Conservation (phyloP, 2,329 filamentous ascomycete species). For the Xylariaceae sp. region DNA sequence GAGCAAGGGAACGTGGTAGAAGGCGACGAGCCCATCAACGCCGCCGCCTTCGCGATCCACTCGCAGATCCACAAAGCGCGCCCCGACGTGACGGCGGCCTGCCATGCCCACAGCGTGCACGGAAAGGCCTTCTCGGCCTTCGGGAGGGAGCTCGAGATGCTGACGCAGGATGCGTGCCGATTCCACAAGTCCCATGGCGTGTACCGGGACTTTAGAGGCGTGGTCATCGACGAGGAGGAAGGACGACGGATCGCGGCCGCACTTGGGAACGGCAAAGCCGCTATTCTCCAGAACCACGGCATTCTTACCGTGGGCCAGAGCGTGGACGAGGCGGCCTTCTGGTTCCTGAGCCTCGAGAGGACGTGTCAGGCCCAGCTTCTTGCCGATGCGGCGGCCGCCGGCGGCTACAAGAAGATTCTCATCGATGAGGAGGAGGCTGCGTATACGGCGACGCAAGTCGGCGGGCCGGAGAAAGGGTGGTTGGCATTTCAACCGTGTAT, state of each 20-base stretch:
- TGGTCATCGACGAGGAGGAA: conserved; percentile 57
- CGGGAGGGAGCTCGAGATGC: conserved; percentile 55
- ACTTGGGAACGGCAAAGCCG: conserved; percentile 50
- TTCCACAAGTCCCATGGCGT: conserved; percentile 58
- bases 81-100: conserved; percentile 56
- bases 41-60: conserved; percentile 60
- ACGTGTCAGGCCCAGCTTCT: conserved; percentile 59
- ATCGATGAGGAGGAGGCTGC: conserved; percentile 32
- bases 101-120: conserved; percentile 56
- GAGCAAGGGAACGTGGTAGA: conserved; percentile 54
- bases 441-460: conserved; percentile 27
- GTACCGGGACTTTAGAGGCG: conserved; percentile 56
- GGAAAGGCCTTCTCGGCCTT: conserved; percentile 60
- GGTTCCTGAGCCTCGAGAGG: conserved; percentile 58
- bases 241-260: conserved; percentile 53
- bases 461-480: conserved; percentile 33
- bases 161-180: conserved; percentile 55
- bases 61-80: conserved; percentile 55
- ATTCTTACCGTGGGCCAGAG: conserved; percentile 58
- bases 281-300: conserved; percentile 61
- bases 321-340: conserved; percentile 62
- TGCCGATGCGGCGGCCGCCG: conserved; percentile 51
- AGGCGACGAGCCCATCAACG: conserved; percentile 53
- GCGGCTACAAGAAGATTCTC: conserved; percentile 28
- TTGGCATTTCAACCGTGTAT: conserved; percentile 30